Conservation (phyloP, 495 filamentous ascomycete genomes). For the Penicillium silybi region DNA sequence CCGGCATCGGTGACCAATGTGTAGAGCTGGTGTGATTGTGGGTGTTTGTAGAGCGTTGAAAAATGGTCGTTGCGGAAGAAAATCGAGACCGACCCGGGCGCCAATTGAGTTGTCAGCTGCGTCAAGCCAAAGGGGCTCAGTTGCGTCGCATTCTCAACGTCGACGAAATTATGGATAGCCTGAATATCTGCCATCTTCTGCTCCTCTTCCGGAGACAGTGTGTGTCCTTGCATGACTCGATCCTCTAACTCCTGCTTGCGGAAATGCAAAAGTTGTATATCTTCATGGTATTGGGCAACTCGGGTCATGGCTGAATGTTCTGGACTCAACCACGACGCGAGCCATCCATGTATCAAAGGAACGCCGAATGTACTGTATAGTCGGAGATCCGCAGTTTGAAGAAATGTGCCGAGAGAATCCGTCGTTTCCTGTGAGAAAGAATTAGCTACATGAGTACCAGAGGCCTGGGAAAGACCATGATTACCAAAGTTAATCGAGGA, state of each 20-base stretch:
- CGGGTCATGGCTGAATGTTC: conserved; percentile 65
- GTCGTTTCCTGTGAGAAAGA: conserved; percentile 30
- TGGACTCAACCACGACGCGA: conserved; percentile 60
- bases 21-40: conserved; percentile 63
- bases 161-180: conserved; percentile 76
- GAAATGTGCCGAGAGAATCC: conserved; percentile 66
- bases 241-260: conserved; percentile 83
- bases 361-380: conserved; percentile 85
- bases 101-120: conserved; percentile 58
- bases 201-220: conserved; percentile 58
- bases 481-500: conserved; percentile 66
- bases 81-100: conserved; percentile 75
- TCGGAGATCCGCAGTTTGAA: conserved; percentile 75
- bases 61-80: conserved; percentile 98
- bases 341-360: conserved; percentile 92
- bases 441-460: background rate
- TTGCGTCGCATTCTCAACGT: conserved; percentile 71
- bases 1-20: conserved; percentile 90
- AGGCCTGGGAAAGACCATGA: conserved; percentile 3
- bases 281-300: conserved; percentile 78
- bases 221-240: conserved; percentile 56
- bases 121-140: conserved; percentile 77
- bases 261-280: conserved; percentile 83
- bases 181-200: conserved; percentile 75
- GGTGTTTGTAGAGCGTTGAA: conserved; percentile 81